phyloP scores from a whole-genome alignment of 441 rosid species.

The Bocquillonia castaneifolia region DNA sequence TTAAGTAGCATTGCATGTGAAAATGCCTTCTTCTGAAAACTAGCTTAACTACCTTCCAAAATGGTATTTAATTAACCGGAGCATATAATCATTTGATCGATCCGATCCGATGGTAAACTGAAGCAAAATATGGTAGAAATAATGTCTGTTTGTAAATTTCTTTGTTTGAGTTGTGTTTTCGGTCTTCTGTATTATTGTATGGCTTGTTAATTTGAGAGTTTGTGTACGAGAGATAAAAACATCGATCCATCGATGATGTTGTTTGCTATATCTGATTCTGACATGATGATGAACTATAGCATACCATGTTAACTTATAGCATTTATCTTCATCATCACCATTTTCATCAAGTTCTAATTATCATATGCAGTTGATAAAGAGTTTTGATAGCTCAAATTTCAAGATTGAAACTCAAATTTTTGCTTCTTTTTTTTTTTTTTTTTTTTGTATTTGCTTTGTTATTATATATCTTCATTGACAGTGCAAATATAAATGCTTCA shows the following conservation, averaged over 20 bases:
- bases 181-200: constrained; percentile 5
- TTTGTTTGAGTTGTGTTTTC: neutral
- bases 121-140: constrained; percentile 8
- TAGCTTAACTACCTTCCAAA: too few species aligned
- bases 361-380: neutral
- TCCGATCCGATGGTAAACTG: neutral
- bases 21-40: constrained; percentile 12
- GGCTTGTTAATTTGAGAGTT: neutral
- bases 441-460: too few species aligned
- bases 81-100: too few species aligned
- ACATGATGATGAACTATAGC: neutral
- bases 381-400: neutral
- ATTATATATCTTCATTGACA: too few species aligned
- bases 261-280: constrained; percentile 14
- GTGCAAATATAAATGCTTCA: neutral
- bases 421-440: too few species aligned
- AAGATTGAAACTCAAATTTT: neutral
- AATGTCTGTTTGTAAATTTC: neutral
- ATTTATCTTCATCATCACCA: neutral
- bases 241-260: neutral
- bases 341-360: neutral
- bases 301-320: neutral
- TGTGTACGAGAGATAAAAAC: neutral
- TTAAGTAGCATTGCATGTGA: neutral
- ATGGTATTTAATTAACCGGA: too few species aligned